These are phyloP conservation scores for Populus trichocarpa DNA, from an alignment of 441 rosid species.

Conservation along the genomic window DNA sequence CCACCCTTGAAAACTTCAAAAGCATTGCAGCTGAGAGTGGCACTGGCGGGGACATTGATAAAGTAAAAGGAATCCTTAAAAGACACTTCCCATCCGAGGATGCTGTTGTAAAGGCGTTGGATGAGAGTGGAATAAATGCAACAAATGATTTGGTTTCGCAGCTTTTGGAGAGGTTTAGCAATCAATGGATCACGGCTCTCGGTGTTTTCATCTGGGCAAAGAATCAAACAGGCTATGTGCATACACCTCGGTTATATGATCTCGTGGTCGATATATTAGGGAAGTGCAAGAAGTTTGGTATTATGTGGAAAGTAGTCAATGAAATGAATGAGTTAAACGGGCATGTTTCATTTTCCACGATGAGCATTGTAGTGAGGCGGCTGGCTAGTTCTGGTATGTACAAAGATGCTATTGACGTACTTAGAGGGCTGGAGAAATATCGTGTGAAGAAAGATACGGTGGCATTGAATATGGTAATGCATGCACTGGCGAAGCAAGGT, in stretches of 20 bases:
- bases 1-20: background rate
- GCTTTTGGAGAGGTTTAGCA: slow-evolving; percentile 56
- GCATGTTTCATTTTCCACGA: slow-evolving; percentile 49
- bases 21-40: slow-evolving; percentile 11
- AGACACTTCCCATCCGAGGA: slow-evolving; percentile 34
- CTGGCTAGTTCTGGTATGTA: slow-evolving; percentile 51
- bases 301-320: slow-evolving; percentile 57
- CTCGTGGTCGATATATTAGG: slow-evolving; percentile 66
- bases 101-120: slow-evolving; percentile 39
- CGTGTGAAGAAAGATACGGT: slow-evolving; percentile 38
- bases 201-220: slow-evolving; percentile 82
- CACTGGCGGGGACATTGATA: slow-evolving; percentile 45
- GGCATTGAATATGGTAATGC: slow-evolving; percentile 59
- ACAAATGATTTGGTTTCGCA: slow-evolving; percentile 45
- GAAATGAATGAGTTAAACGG: slow-evolving; percentile 48
- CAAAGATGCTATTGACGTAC: slow-evolving; percentile 57
- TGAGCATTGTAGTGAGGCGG: slow-evolving; percentile 64
- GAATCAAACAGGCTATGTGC: slow-evolving; percentile 56
- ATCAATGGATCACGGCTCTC: slow-evolving; percentile 50
- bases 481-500: slow-evolving; percentile 65
- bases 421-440: slow-evolving; percentile 46
- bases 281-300: slow-evolving; percentile 45
- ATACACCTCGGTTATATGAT: slow-evolving; percentile 40
- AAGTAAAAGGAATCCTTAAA: slow-evolving; percentile 41
- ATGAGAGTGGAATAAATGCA: slow-evolving; percentile 30